Base-by-base conservation (phyloP, 2,329 filamentous ascomycete genomes). In the Ceratocystis harringtonii region DNA sequence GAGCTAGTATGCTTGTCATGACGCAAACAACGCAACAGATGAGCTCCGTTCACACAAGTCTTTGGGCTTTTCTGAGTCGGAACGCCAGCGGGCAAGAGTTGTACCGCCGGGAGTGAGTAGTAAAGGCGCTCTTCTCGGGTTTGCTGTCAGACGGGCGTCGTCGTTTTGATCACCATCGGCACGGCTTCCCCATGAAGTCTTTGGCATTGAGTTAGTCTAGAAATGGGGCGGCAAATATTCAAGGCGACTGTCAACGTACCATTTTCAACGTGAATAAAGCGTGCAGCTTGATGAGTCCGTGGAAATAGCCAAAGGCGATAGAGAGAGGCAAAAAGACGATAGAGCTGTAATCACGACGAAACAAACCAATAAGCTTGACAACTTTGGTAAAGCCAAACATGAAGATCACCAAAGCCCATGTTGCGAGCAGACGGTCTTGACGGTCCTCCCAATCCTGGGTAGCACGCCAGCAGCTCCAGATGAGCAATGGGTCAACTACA, bases 101-200 rank as follows among this genome's bases (percentile, higher is more conserved):
- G 80, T 79, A 17, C 76, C 76, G 50, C 76, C 78, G 70, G 81
- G 72, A 62, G 43, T 60, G 3, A 75, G 74, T 64, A 74, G 69
- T 3, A 75, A 73, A 36, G 73, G 76, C 2, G 61, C 61, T 58
- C 57, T 65, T 70, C 73, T 73, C 17, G 79, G 79, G 45, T 76
- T 75, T 41, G 74, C 78, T 48, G 76, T 82, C 78, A 89, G 84
- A 72, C 88, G 85, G 70, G 84, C 80, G 69, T 81, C 82, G 75
- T 95, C 88, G 75, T 95, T 88, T 70, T 87, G 82, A 75, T 96
- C 92, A 72, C 90, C 92, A 71, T 94, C 92, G 71, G 90, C 89
- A 75, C 92, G 87, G 76, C 90, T 96, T 72, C 92, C 92, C 92
- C 92, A 96, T 63, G 91, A 92, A 57, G 92, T 96, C 92, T 96